Percentiles rank a stretch among this genome's conserved stretches.
Evolutionary conservation across 192 early-diverging fungal species (phyloP).

Genomic region (Thamnidium elegans): DNA sequence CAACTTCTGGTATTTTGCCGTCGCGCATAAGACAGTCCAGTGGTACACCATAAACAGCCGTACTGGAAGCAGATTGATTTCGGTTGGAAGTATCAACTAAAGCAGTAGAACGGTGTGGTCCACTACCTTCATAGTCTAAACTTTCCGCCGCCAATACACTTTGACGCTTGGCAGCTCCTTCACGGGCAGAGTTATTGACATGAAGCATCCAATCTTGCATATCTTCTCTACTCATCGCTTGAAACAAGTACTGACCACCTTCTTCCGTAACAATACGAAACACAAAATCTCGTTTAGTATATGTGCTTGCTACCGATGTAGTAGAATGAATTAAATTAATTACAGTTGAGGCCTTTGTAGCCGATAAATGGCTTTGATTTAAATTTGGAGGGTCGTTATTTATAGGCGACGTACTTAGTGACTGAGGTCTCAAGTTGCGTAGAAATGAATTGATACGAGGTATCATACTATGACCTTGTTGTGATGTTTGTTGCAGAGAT

Average conservation of each 20-base stretch:
- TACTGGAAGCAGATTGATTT: constrained; percentile 1
- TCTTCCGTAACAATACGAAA: constrained; percentile 79
- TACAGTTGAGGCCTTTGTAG: constrained; percentile 61
- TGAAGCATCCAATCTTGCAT: constrained; percentile 73
- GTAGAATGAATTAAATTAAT: constrained; percentile 78
- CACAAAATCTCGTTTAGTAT: constrained; percentile 69
- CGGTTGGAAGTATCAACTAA: neutral
- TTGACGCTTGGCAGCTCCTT: constrained; percentile 66
- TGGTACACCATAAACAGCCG: constrained; percentile 59
- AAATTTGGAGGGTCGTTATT: neutral
- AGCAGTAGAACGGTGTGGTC: neutral
- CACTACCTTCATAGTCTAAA: neutral
- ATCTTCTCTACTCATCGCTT: constrained; percentile 60
- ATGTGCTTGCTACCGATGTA: constrained; percentile 61
- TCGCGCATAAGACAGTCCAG: constrained; percentile 58
- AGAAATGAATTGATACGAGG: constrained; percentile 38
- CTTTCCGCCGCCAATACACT: constrained; percentile 64
- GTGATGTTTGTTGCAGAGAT: constrained; percentile 10
- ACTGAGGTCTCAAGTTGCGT: constrained; percentile 26
- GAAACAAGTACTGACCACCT: constrained; percentile 73
- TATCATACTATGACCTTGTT: constrained; percentile 12
- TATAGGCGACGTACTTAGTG: constrained; percentile 5
- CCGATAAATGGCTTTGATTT: neutral
- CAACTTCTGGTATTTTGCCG: constrained; percentile 54
- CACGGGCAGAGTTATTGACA: constrained; percentile 65